A percentile compares a stretch with the other conserved stretches of the same genome.
Conservation (phyloP, 148 eudicot species). For the Camellia lanceoleosa region DNA sequence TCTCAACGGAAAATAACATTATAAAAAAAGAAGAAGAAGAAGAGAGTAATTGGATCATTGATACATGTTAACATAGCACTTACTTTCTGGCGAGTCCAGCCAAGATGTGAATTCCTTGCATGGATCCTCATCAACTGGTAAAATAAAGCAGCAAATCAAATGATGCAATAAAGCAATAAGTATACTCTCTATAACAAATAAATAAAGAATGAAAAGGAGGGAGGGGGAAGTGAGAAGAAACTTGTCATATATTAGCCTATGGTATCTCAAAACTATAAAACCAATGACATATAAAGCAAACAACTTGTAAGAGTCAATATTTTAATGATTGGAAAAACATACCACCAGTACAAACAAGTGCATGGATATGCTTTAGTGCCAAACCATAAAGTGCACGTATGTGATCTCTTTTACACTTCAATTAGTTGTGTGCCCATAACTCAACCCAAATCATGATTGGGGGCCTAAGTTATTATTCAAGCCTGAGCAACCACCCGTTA, state of each 20-base stretch:
- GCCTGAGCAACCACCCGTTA: neutral
- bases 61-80: slow-evolving; percentile 15
- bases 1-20: no score
- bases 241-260: neutral
- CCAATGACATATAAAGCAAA: neutral
- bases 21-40: no score
- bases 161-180: neutral
- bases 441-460: neutral
- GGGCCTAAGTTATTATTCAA: neutral
- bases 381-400: neutral
- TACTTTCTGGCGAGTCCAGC: slow-evolving; percentile 95
- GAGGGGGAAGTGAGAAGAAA: neutral
- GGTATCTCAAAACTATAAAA: slow-evolving; percentile 4
- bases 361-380: neutral
- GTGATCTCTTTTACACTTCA: neutral
- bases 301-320: neutral
- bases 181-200: neutral
- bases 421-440: neutral
- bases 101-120: slow-evolving; percentile 62
- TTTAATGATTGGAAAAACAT: neutral
- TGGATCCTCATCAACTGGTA: slow-evolving; percentile 70
- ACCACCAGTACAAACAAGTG: neutral
- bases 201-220: neutral
- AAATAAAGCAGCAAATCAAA: slow-evolving; percentile 12
- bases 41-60: neutral